Evolutionary conservation across 2,329 filamentous ascomycete species (phyloP).

Genomic region (Fusarium humuli): DNA sequence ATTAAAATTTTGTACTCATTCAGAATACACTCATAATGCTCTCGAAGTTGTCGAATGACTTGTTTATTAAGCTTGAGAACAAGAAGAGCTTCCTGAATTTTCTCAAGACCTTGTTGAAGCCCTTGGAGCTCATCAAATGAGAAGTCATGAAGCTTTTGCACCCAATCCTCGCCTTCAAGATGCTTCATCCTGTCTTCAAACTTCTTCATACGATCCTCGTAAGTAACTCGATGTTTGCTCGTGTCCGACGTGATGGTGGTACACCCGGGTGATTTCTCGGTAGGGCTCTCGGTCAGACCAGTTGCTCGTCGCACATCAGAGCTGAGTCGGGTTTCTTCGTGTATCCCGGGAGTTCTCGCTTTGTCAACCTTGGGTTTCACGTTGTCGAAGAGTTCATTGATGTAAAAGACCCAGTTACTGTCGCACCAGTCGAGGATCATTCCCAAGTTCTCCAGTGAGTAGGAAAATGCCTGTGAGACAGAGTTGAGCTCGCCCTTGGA

Average conservation of each 20-base stretch:
- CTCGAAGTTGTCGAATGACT: slow-evolving; percentile 22
- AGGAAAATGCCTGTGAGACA: not conserved
- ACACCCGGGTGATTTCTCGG: not conserved
- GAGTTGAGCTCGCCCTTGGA: not conserved
- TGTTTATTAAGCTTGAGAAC: slow-evolving; percentile 27
- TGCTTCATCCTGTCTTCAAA: not conserved
- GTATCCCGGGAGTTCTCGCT: slow-evolving; percentile 1
- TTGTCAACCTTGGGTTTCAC: slow-evolving; percentile 2
- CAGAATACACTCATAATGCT: slow-evolving; percentile 24
- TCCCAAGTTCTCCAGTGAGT: slow-evolving; percentile 4
- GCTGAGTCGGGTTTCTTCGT: not conserved
- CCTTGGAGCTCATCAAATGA: slow-evolving; percentile 11
- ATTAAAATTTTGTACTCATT: not conserved
- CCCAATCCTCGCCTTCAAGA: not conserved
- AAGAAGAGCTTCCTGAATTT: slow-evolving; percentile 20
- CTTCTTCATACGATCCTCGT: not conserved
- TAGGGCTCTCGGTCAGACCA: not conserved
- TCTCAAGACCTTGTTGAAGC: slow-evolving; percentile 13
- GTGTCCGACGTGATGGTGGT: not conserved
- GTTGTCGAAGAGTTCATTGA: slow-evolving; percentile 17
- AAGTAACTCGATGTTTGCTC: not conserved
- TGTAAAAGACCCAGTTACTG: slow-evolving; percentile 29
- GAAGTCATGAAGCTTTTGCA: slow-evolving; percentile 1
- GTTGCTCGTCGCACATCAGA: not conserved
- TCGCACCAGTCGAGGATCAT: slow-evolving; percentile 36